Percentiles rank a stretch among this genome's conserved stretches.
Evolutionary conservation across 2,329 filamentous ascomycete species (phyloP).

Genomic region (Simplicillium aogashimaense): DNA sequence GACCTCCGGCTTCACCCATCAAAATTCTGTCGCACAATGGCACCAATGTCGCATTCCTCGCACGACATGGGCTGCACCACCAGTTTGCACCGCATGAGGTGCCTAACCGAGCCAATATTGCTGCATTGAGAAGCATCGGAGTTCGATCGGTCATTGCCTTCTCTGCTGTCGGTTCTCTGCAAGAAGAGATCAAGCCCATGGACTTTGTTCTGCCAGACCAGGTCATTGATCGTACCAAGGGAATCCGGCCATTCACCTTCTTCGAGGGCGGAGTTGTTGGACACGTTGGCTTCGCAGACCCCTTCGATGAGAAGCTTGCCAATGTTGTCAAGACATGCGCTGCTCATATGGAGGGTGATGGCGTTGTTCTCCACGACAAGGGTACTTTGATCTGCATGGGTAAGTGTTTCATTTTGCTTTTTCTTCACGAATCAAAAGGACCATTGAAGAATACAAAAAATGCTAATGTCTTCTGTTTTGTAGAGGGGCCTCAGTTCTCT

Average conservation of each 20-base stretch:
- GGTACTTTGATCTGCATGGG: constrained; percentile 90
- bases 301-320: constrained; percentile 74
- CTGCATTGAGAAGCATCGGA: constrained; percentile 84
- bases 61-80: constrained; percentile 83
- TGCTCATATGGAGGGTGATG: constrained; percentile 66
- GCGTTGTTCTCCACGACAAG: constrained; percentile 72
- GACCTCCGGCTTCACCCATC: constrained; percentile 64
- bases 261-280: constrained; percentile 88
- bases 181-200: constrained; percentile 86
- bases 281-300: constrained; percentile 92
- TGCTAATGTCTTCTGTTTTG: background rate
- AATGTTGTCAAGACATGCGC: constrained; percentile 72
- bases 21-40: constrained; percentile 80
- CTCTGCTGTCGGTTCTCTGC: constrained; percentile 85
- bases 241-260: constrained; percentile 87
- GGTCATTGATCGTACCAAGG: constrained; percentile 95
- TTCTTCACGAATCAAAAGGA: no score
- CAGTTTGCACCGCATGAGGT: constrained; percentile 89
- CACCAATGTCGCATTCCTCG: constrained; percentile 81
- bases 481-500: constrained; percentile 96
- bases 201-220: constrained; percentile 97
- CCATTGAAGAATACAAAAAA: no score
- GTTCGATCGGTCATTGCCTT: constrained; percentile 91
- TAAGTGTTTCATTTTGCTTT: constrained; percentile 28
- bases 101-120: constrained; percentile 90